Conservation (phyloP, 305 asterid species). For the Fraxinus greggii region DNA sequence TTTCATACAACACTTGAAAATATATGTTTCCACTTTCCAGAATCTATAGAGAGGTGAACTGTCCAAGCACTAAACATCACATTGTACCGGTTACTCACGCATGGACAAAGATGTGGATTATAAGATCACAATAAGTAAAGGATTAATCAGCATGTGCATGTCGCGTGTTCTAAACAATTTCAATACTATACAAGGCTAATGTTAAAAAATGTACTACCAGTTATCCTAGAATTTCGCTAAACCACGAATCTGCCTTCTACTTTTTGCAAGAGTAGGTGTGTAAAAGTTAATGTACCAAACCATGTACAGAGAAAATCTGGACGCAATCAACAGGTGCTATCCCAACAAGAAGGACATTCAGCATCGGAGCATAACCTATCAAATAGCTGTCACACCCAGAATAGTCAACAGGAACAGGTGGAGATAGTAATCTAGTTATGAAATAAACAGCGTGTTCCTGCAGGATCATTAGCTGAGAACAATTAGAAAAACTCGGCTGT, state of each 20-base stretch:
- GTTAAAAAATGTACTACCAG: background rate
- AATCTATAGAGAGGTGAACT: background rate
- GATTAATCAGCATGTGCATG: background rate
- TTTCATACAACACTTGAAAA: background rate
- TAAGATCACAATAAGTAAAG: background rate
- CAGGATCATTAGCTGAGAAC: constrained; percentile 30
- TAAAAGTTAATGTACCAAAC: constrained; percentile 59
- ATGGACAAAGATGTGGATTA: background rate
- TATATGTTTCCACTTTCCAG: background rate
- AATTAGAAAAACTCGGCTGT: constrained; percentile 15
- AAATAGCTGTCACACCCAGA: constrained; percentile 73
- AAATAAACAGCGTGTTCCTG: constrained; percentile 88
- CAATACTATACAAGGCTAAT: background rate
- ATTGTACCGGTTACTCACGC: background rate
- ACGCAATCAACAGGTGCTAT: constrained; percentile 91
- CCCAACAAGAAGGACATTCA: constrained; percentile 89
- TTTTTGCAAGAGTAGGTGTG: background rate
- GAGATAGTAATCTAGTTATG: constrained; percentile 84
- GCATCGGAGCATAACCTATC: constrained; percentile 85
- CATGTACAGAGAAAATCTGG: constrained; percentile 94
- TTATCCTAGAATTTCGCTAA: background rate
- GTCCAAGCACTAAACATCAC: background rate
- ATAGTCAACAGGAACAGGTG: constrained; percentile 67
- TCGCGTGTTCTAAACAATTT: background rate
- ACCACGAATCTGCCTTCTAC: constrained; percentile 4